Evolutionary conservation across 306 rosid genomes (phyloP), one percentile per base, ranked within the genome.

Genomic region (Fragaria iinumae): DNA sequence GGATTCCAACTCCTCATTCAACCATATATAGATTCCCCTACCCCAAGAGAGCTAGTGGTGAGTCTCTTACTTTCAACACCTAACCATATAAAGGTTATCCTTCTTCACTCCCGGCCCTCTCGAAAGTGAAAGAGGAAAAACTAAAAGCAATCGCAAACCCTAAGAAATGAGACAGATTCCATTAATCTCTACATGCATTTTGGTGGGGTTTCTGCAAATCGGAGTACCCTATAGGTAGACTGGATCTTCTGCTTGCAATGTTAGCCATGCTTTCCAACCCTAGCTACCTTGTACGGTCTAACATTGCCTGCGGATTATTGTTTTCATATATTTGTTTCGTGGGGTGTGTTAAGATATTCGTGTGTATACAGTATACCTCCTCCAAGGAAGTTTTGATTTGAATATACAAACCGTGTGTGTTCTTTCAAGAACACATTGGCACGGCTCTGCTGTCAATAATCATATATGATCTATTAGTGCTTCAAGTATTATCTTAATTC

Each of bases 1-100:
- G 98, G 98, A 90, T 89, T 92, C 97, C 97, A 95, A 89, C 98
- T 90, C 97, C 87, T 90, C 93, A 55, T 90, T 87, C 98, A 95
- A 90, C 94, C 91, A 87, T 39, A 8, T 47, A 23, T 80, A 79
- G 87, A 86, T 83, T 89, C 91, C 86, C 79, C 27, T 62, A 45
- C 77, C 48, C 29, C 20, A 3, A 66, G 32, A 66, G 43, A 72
- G 76, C 66, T 71, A 7, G 55, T 76, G 74, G 79, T 64, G 72
- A 68, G 81, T 82, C 87, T 80, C 86, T 85, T 88, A 84, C 92
- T 90, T 85, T 88, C 88, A 77, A 76, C 72, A 81, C 88, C 88
- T 84, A 84, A 83, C 86, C 74, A 80, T 66, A 86, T 67, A 86
- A 77, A 77, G 80, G 72, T 75, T 69, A 76, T 79, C 64, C 69